A percentile compares a stretch with the other conserved stretches of the same genome.
phyloP scores from a whole-genome alignment of 2,329 filamentous ascomycete species.

The Rhinocladiella mackenziei region DNA sequence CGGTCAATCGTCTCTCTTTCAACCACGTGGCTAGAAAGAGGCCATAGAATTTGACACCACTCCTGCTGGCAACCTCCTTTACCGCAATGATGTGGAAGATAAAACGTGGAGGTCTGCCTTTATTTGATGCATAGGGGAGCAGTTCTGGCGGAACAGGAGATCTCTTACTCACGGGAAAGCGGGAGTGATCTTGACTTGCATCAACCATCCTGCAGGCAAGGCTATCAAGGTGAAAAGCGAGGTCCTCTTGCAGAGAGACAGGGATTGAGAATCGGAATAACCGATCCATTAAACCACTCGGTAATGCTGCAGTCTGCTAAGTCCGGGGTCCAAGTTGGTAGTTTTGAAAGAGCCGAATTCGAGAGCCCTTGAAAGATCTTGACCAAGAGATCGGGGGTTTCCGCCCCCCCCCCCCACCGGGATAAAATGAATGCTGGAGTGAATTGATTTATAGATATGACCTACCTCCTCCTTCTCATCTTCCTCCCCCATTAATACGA shows the following conservation, averaged over 20 bases:
- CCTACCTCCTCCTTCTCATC: conserved; percentile 1
- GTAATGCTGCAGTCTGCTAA: no score
- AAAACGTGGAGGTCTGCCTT: conserved; percentile 21
- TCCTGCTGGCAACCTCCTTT: conserved; percentile 24
- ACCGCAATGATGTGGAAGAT: conserved; percentile 20
- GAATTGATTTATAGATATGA: conserved; percentile 13
- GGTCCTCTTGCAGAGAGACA: not conserved
- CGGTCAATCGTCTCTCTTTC: conserved; percentile 6
- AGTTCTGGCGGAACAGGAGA: not conserved
- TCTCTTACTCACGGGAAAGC: conserved; percentile 3
- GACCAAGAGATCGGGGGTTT: no score
- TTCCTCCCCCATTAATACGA: conserved; percentile 2
- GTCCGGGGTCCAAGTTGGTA: not conserved
- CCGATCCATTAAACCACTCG: not conserved
- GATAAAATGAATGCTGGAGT: no score
- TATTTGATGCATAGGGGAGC: conserved; percentile 23
- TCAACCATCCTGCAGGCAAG: not conserved
- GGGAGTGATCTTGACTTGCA: not conserved
- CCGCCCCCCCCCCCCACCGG: no score
- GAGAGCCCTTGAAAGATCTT: not conserved
- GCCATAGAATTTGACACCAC: conserved; percentile 21
- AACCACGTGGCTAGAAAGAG: conserved; percentile 12
- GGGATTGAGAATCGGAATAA: not conserved
- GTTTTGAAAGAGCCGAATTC: not conserved
- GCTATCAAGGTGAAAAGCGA: not conserved